Base-by-base conservation (phyloP, 169 alveolate genomes). In the Cryptosporidium muris region DNA sequence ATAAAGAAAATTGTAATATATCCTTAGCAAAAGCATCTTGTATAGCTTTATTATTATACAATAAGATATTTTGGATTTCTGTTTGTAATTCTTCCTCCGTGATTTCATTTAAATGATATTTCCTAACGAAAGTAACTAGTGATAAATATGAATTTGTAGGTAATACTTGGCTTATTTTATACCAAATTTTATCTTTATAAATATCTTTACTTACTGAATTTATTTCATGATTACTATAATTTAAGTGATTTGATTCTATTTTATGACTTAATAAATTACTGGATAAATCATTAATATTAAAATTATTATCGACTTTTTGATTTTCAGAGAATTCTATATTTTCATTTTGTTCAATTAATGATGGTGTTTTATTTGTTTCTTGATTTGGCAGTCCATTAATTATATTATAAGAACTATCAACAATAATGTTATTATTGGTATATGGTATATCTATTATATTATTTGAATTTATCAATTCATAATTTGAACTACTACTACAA, bases 11-110 rank as follows among this genome's bases (percentile, higher is more conserved):
- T 4, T 54, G 12, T 36, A 67, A 58, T 51, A 67, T 67, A 67
- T 67, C 82, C 16, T 67, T 67, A 5, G 82, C 54, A 45, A 67
- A 67, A 9, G 82, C 82, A 38, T 37, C 54, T 53, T 65, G 51
- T 16, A 67, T 58, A 67, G 82, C 82, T 40, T 67, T 65, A 43
- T 67, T 67, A 43, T 67, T 67, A 1, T 64, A 67, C 2, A 67
- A 40, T 16, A 67, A 63, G 1, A 53, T 65, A 34, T 36, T 67
- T 43, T 67, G 82, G 25, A 67, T 67, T 40, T 67, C 82, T 16
- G 82, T 67, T 38, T 67, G 65, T 25, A 67, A n/a, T 36, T 67
- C 82, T 45, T 67, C 82, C 40, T 67, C 82, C n/a, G 37, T 53
- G 37, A 67, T 67, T 36, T 52, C 14, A 8, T 65, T 65, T 9